A percentile compares a stretch with the other conserved stretches of the same genome.
phyloP scores from a whole-genome alignment of 768 basidiomycete genomes.

The Russula vinacea region DNA sequence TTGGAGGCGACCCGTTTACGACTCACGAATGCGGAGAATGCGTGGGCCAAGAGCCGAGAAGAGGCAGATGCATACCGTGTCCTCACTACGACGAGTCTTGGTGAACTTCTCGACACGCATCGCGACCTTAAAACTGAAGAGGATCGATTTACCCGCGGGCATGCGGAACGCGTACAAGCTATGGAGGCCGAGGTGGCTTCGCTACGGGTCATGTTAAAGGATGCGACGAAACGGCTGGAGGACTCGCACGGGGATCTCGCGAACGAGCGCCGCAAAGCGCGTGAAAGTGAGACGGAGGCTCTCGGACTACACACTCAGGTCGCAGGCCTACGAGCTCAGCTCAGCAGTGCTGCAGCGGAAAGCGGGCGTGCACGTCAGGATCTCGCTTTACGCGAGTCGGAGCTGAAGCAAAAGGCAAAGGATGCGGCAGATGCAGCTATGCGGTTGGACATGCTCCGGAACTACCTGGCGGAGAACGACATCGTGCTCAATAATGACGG shows the following conservation, averaged over 20 bases:
- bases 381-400: constrained; percentile 59
- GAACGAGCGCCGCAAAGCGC: constrained; percentile 63
- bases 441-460: constrained; percentile 75
- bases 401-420: constrained; percentile 59
- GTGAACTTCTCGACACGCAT: constrained; percentile 85
- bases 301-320: constrained; percentile 68
- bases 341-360: constrained; percentile 66
- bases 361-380: constrained; percentile 68
- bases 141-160: constrained; percentile 67
- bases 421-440: constrained; percentile 67
- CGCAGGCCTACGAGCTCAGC: constrained; percentile 66
- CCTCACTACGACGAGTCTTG: constrained; percentile 80
- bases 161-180: constrained; percentile 77
- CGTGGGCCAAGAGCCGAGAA: constrained; percentile 88
- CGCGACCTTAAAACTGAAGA: constrained; percentile 82
- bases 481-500: constrained; percentile 75
- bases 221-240: constrained; percentile 67
- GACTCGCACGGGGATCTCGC: constrained; percentile 60
- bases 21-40: constrained; percentile 79
- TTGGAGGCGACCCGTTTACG: constrained; percentile 63
- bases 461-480: constrained; percentile 85
- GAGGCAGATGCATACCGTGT: constrained; percentile 89
- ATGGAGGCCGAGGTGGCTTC: constrained; percentile 75
- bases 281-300: constrained; percentile 63
- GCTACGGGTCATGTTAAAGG: constrained; percentile 75